Conservation (phyloP, 768 basidiomycete species). For the Gloeostereum incarnatum region DNA sequence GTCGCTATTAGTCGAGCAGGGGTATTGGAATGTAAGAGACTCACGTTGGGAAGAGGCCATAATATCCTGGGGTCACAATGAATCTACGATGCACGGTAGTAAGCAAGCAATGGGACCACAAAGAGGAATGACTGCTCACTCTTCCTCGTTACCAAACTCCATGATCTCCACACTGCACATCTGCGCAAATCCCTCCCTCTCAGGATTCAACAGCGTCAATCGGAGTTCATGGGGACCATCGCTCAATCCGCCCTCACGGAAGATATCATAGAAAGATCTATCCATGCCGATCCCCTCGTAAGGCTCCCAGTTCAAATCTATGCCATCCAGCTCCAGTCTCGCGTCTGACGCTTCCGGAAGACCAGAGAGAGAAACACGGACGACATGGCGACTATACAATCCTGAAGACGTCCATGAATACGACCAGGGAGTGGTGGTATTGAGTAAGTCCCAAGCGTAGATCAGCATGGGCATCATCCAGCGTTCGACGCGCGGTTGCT, state of each 20-base stretch:
- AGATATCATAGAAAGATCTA: constrained; percentile 68
- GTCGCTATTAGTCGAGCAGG: not conserved
- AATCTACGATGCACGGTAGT: constrained; percentile 35
- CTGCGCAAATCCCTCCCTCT: constrained; percentile 47
- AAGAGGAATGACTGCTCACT: constrained; percentile 29
- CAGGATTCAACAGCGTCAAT: constrained; percentile 43
- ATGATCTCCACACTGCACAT: constrained; percentile 72
- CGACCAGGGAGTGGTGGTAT: constrained; percentile 50
- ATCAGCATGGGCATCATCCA: constrained; percentile 67
- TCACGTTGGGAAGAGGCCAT: constrained; percentile 67
- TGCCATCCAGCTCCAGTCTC: constrained; percentile 49
- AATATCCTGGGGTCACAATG: constrained; percentile 41
- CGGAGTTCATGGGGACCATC: constrained; percentile 47
- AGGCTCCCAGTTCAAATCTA: constrained; percentile 50
- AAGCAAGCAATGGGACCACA: not conserved
- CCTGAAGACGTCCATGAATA: constrained; percentile 56
- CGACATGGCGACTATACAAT: constrained; percentile 44
- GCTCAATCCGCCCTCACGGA: constrained; percentile 26
- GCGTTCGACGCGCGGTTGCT: constrained; percentile 41
- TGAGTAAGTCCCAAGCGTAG: constrained; percentile 71
- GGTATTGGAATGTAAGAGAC: constrained; percentile 11
- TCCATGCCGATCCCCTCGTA: constrained; percentile 50
- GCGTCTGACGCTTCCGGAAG: constrained; percentile 46
- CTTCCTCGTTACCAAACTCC: constrained; percentile 57
- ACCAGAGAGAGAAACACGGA: constrained; percentile 70